phyloP scores from a whole-genome alignment of 192 early-diverging fungal species.

The Backusella australiensis region DNA sequence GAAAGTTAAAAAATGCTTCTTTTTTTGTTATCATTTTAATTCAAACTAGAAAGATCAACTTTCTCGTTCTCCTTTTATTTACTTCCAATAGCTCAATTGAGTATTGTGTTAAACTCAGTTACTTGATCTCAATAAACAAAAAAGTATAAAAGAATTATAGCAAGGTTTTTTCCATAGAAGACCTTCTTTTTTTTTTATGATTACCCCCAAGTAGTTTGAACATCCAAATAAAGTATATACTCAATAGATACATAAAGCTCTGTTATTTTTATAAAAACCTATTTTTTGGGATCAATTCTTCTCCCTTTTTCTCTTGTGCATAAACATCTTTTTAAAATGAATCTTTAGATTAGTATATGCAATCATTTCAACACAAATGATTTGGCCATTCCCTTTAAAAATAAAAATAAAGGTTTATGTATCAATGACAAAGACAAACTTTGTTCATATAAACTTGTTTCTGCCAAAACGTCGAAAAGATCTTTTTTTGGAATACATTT shows the following conservation, averaged over 20 bases:
- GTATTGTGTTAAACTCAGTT: too few relatives aligned
- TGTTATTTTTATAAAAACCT: neutral
- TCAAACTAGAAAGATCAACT: neutral
- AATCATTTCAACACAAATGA: neutral
- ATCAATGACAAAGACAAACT: neutral
- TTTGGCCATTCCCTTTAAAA: neutral
- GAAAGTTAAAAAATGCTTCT: neutral
- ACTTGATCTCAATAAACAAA: too few relatives aligned
- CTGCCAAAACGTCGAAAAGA: neutral
- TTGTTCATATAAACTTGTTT: neutral
- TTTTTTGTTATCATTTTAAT: neutral
- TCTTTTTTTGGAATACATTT: neutral
- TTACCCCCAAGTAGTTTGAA: neutral
- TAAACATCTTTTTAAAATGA: neutral
- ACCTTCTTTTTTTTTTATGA: neutral
- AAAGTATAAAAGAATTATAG: too few relatives aligned
- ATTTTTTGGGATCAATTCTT: neutral
- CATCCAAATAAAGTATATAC: neutral
- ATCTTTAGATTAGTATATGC: neutral
- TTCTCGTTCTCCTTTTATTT: neutral
- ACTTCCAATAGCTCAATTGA: too few relatives aligned
- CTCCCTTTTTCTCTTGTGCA: neutral
- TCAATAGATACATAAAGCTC: neutral
- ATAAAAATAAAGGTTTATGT: neutral
- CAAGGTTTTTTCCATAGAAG: too few relatives aligned